These are phyloP conservation scores for Wilcoxina mikolae DNA, from an alignment of 495 filamentous ascomycete genomes.

Conservation along the genomic window DNA sequence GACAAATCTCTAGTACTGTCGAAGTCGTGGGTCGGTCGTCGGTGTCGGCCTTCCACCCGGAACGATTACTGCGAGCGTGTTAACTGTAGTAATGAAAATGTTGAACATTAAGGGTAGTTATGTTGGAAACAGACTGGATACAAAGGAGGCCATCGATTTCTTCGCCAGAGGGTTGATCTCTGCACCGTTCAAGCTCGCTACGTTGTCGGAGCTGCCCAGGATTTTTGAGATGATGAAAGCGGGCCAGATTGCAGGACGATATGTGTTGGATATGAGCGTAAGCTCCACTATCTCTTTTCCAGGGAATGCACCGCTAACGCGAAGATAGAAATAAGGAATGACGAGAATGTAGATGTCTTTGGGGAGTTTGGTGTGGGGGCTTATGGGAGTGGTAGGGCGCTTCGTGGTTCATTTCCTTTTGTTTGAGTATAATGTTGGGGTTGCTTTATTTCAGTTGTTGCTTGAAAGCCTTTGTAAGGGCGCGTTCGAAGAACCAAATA, in stretches of 20 bases:
- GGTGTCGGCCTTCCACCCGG: slow-evolving; percentile 72
- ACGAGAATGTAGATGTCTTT: too few relatives aligned
- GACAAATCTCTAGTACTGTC: slow-evolving; percentile 43
- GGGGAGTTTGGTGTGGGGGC: too few relatives aligned
- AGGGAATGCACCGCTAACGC: neutral
- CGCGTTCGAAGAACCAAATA: too few relatives aligned
- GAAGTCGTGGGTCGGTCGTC: slow-evolving; percentile 61
- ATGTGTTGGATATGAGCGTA: slow-evolving; percentile 54
- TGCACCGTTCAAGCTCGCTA: slow-evolving; percentile 68
- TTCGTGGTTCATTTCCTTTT: too few relatives aligned
- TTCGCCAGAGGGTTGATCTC: slow-evolving; percentile 69
- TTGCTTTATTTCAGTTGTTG: too few relatives aligned
- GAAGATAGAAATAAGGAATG: neutral
- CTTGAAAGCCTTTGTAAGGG: too few relatives aligned
- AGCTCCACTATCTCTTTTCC: neutral
- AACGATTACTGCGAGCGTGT: slow-evolving; percentile 71
- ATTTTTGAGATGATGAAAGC: slow-evolving; percentile 62
- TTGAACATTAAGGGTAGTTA: slow-evolving; percentile 86
- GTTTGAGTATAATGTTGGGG: too few relatives aligned
- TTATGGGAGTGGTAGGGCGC: too few relatives aligned
- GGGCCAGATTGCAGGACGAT: slow-evolving; percentile 71
- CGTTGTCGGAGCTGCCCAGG: slow-evolving; percentile 58
- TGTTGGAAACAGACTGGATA: slow-evolving; percentile 79
- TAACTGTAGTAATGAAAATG: slow-evolving; percentile 74
- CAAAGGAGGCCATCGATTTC: slow-evolving; percentile 75